Conservation (phyloP, 2,329 filamentous ascomycete species). For the Teratosphaeria nubilosa region DNA sequence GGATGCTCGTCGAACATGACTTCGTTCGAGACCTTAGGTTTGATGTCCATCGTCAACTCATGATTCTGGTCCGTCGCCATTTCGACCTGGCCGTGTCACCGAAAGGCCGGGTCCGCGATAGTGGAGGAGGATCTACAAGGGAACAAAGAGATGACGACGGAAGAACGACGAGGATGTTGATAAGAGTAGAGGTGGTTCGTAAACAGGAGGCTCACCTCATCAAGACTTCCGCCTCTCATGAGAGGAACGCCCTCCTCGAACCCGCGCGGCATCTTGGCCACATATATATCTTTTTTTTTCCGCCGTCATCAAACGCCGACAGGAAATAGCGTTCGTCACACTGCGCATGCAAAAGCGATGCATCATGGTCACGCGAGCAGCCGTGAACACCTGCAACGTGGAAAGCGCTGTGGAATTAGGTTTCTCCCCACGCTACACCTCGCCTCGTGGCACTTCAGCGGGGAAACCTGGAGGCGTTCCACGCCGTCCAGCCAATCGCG, state of each 20-base stretch:
- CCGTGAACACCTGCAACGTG: too few relatives aligned
- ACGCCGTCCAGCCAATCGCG: background rate
- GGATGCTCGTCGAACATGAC: background rate
- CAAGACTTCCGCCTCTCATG: background rate
- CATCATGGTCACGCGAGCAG: background rate
- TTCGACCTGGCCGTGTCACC: background rate
- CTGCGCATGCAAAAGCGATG: background rate
- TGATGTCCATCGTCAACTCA: background rate
- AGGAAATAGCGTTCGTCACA: background rate
- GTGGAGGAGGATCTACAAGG: background rate
- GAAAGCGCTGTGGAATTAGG: background rate
- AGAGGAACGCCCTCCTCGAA: constrained; percentile 2
- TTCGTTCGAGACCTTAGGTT: constrained; percentile 1
- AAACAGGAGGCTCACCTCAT: constrained; percentile 1
- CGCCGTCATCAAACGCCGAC: background rate
- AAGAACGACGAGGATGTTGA: background rate
- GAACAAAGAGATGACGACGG: background rate
- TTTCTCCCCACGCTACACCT: background rate
- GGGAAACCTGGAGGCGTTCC: background rate
- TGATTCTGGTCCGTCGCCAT: background rate
- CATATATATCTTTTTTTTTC: background rate
- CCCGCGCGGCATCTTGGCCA: background rate
- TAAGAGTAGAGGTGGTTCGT: background rate
- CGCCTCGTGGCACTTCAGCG: background rate
- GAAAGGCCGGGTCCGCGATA: background rate